Base-by-base conservation (phyloP, 306 rosid genomes). In the Oemleria cerasiformis region DNA sequence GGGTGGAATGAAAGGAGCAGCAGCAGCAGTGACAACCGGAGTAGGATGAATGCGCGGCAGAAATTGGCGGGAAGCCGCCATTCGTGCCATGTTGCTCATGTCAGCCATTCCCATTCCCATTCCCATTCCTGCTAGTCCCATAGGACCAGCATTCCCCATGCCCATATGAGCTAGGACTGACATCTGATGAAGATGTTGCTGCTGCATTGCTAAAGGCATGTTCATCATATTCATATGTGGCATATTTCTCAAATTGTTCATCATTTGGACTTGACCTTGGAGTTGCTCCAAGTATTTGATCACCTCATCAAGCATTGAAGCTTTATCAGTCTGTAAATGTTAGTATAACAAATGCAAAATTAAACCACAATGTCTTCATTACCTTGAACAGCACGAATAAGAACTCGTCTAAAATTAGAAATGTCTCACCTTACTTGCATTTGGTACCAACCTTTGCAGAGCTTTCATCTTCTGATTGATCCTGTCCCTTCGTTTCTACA, bases 271-370 rank as follows among this genome's bases (percentile, higher is more conserved):
- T 65, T 87, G 92, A 65, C 83, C 78, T 82, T 87, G 84, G 13
- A 87, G 89, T 55, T 82, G 81, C 63, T 84, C 84, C 64, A 87
- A 65, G 81, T 87, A 87, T 20, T 68, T 82, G 3, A 84, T 87
- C 78, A 87, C 89, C 68, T 84, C 89, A 53, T 87, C 92, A n/a
- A 87, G 80, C 87, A 87, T 80, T 74, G 92, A 84, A 54, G 92
- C 92, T 53, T 80, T 87, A 45, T 87, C 89, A 0, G 79, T 82
- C 89, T 87, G 82, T 79, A 73, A 53, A 57, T 62, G 51, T 47
- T n/a, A 20, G 9, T 16, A 25, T 20, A 7, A 10, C 42, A 20
- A 77, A 17, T 23, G 34, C 8, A 20, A 30, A 39, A 15, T 69
- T 4, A 50, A 57, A 5, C 20, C 66, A 44, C 50, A 15, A 9